Base-by-base conservation (phyloP, 257 asterid genomes). In the Prunella vulgaris region DNA sequence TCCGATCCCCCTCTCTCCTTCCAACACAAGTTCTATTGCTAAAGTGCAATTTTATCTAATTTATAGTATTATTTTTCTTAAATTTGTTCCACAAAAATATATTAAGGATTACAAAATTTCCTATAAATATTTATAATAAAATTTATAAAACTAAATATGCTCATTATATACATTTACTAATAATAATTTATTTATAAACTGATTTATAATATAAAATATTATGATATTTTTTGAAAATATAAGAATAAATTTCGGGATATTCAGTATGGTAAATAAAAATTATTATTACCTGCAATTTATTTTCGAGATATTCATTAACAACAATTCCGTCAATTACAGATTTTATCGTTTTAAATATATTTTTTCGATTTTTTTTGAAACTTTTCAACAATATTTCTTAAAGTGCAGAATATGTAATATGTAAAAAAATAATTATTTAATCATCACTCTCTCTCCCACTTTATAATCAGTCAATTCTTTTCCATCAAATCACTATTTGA, bases 401-500 rank as follows among this genome's bases (percentile, higher is more conserved):
- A 48, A 48, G 22, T n/a, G 22, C 56, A 44, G 18, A 2, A 56
- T 24, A 25, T 32, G 37, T 32, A 32, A 32, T 32, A 25, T 3
- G 3, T 25, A 25, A 25, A 57, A 5, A 27, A 27, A 58, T 58
- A 27, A 25, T 27, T 2, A 70, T 80, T 72, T 18, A 75, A 76
- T 78, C 65, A 72, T 81, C 53, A 63, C 17, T 44, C 37, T 7
- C 46, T 30, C 22, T 21, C 64, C 70, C 57, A 44, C 57, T 40
- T 33, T 37, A 44, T 33, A 20, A 64, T 74, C 64, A 32, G 53
- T 77, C 77, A 79, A 73, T 77, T 56, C 2, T 20, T 68, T 66
- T 66, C 76, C 62, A 27, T 27, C 46, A 35, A 56, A 17, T 74
- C 80, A 42, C 73, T 35, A 64, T 84, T 79, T 30, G 64, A 74